phyloP scores from a whole-genome alignment of 2,329 filamentous ascomycete species.

The Dothistroma septosporum region DNA sequence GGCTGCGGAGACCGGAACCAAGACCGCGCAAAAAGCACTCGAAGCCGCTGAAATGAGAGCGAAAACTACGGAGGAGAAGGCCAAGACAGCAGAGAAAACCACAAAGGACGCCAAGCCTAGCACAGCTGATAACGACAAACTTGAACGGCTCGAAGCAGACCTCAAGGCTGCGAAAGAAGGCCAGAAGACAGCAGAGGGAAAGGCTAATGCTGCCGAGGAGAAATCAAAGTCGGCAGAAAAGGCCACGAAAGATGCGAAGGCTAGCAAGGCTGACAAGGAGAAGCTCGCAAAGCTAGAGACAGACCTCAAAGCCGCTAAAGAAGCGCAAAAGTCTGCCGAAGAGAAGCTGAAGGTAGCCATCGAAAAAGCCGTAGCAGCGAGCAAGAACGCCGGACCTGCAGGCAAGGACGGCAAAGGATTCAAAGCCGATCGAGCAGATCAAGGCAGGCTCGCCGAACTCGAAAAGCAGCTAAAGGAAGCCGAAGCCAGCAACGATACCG shows the following conservation, averaged over 20 bases:
- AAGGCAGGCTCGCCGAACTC: not conserved
- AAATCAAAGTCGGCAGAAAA: constrained; percentile 8
- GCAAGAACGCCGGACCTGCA: constrained; percentile 6
- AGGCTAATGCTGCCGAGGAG: constrained; percentile 9
- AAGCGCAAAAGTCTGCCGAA: constrained; percentile 4
- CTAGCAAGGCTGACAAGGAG: constrained; percentile 13
- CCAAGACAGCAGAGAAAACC: constrained; percentile 6
- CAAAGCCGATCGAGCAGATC: not conserved
- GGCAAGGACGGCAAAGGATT: constrained; percentile 4
- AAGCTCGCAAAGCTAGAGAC: constrained; percentile 14
- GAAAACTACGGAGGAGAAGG: constrained; percentile 13
- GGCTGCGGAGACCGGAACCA: constrained; percentile 12
- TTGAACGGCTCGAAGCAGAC: constrained; percentile 10
- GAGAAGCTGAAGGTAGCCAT: constrained; percentile 8
- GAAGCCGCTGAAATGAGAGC: constrained; percentile 14
- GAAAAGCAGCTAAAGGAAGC: constrained; percentile 10
- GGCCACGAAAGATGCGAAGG: not conserved
- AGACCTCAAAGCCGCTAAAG: constrained; percentile 8
- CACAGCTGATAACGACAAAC: constrained; percentile 5
- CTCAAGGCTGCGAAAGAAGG: constrained; percentile 11
- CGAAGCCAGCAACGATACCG: not conserved
- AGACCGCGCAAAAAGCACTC: constrained; percentile 8
- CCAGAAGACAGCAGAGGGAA: constrained; percentile 13
- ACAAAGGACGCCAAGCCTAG: constrained; percentile 1
- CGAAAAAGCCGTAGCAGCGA: constrained; percentile 7